These are phyloP conservation scores for Diospyros lotus DNA, from an alignment of 148 eudicot genomes.

Conservation along the genomic window DNA sequence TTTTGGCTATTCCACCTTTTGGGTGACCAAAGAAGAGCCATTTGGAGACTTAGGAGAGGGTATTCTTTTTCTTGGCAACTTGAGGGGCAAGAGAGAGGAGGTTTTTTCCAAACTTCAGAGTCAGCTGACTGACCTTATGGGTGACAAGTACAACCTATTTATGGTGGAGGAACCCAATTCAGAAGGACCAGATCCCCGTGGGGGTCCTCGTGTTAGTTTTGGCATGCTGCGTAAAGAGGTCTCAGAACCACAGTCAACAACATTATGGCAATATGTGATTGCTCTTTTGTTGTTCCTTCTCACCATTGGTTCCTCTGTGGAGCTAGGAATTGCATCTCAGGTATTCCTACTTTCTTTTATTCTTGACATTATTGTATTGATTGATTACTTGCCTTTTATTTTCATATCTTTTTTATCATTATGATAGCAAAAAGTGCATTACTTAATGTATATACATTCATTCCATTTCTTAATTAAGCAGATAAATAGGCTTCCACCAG, in stretches of 20 bases:
- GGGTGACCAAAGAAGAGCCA: conserved; percentile 98
- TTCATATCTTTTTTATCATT: conserved; percentile 6
- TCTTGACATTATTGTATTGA: not conserved
- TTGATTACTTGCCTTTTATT: not conserved
- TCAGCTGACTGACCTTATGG: conserved; percentile 78
- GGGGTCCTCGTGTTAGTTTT: conserved; percentile 98
- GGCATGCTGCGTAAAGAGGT: conserved; percentile 97
- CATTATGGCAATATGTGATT: conserved; percentile 99
- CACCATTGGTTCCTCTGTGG: conserved; percentile 96
- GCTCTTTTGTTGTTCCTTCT: conserved; percentile 83
- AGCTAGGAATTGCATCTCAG: conserved; percentile 99
- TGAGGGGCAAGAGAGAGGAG: conserved; percentile 81
- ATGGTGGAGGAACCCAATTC: conserved; percentile 99
- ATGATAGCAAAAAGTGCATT: not conserved
- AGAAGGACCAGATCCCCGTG: conserved; percentile 92
- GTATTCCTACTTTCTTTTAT: conserved; percentile 26
- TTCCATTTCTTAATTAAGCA: conserved; percentile 25
- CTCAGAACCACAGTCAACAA: conserved; percentile 87
- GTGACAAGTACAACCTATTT: conserved; percentile 84
- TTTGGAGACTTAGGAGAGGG: conserved; percentile 99
- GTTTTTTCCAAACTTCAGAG: conserved; percentile 85
- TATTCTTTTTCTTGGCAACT: conserved; percentile 89
- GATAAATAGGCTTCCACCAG: conserved; percentile 96
- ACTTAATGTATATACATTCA: not conserved
- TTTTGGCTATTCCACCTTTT: conserved; percentile 96